phyloP scores from a whole-genome alignment of 345 rosid genomes.

The Syzygium jambos region DNA sequence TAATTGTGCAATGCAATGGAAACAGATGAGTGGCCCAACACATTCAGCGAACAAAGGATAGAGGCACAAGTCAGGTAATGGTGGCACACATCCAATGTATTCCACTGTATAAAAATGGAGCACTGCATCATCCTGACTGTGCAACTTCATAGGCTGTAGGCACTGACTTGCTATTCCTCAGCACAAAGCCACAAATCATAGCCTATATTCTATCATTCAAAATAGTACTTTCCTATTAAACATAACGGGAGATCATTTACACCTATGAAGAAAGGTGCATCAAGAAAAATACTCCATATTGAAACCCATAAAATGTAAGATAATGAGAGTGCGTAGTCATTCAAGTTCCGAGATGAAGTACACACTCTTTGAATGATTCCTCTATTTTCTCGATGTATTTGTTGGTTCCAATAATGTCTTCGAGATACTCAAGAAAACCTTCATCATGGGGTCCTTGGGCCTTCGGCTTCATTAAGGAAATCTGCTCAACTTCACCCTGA shows the following conservation, averaged over 20 bases:
- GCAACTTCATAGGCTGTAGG: neutral
- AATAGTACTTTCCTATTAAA: neutral
- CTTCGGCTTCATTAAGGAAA: slow-evolving; percentile 97
- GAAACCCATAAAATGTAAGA: neutral
- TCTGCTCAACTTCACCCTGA: slow-evolving; percentile 99
- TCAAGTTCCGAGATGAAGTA: neutral
- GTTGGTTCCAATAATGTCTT: slow-evolving; percentile 92
- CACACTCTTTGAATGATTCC: slow-evolving; percentile 75
- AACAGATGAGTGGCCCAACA: neutral
- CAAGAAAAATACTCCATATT: neutral
- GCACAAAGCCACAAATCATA: neutral
- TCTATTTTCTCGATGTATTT: slow-evolving; percentile 93
- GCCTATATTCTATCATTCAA: neutral
- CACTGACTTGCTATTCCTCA: neutral
- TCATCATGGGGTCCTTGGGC: slow-evolving; percentile 98
- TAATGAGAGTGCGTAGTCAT: neutral
- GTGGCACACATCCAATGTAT: neutral
- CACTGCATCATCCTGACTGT: neutral
- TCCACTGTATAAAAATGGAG: neutral
- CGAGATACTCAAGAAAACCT: slow-evolving; percentile 95
- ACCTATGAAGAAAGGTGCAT: neutral
- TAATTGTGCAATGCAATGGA: neutral
- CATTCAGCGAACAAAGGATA: neutral
- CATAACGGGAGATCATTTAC: neutral
- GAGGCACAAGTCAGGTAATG: neutral